Base-by-base conservation (phyloP, 768 basidiomycete genomes). In the Calocera cornea region DNA sequence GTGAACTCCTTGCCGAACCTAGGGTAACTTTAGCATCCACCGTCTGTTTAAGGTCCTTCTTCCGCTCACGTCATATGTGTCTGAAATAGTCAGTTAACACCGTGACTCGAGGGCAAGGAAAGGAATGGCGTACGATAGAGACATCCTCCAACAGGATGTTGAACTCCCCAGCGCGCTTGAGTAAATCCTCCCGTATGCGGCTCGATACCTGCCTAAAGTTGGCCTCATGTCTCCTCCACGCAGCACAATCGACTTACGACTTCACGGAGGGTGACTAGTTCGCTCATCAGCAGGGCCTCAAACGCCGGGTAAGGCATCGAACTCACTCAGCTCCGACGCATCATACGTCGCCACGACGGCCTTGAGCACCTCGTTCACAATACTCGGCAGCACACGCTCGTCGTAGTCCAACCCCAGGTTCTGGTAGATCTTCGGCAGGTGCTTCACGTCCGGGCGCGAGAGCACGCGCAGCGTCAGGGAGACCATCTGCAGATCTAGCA, bases 271-370 rank as follows among this genome's bases (percentile, higher is more conserved):
- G 95, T 98, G 72, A 98, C 54, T 77, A 14, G 24, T 34, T n/a
- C n/a, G 63, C 10, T 27, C 31, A 38, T 68, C 31, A 65, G 63
- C 49, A n/a, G 38, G 34, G 33, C 41, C 60, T 41, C 34, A 16
- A 2, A 17, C 19, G 14, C 1, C 41, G 34, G 36, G 22, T 41
- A 60, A 22, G n/a, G n/a, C 11, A 60, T 8, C 14, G 27, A 5
- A 60, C 54, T 27, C 54, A 60, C 54, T 97, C 71, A 97, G 80
- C 78, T 97, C 93, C 16, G 92, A 91, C 29, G 93, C 97, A 76
- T 99, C 95, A 72, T 97, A 97, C 75, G 98, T 95, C 2, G 97
- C 97, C 0, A 99, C 97, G 68, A 97, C 97, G 70, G 89, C 91
- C 80, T 99, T 99, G 71, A 99, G 75, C 14, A 99, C 95, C 79